Evolutionary conservation across 2,329 filamentous ascomycete species (phyloP), one percentile per base, ranked within the genome.

Genomic region (Diaporthe australafricana): DNA sequence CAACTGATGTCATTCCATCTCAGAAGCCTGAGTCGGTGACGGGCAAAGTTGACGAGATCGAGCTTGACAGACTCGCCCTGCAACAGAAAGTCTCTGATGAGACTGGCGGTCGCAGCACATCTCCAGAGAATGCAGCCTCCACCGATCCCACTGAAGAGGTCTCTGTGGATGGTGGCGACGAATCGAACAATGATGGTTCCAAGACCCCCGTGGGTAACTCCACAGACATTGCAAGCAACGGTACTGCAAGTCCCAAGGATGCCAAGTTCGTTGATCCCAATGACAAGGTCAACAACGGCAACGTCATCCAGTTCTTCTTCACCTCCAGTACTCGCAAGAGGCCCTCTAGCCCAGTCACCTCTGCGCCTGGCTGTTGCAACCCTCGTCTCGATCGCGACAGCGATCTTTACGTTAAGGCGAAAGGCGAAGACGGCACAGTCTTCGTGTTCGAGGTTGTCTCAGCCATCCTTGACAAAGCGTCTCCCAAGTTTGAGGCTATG

Each of bases 351-450:
- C 68, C 73, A 14, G 47, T 71, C n/a, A 12, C 52, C 7, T 22
- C 62, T 11, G 68, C 72, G 32, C 35, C 48, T 22, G 71, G 57
- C 47, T 68, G 50, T 35, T 53, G 66, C 38, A 73, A 53, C n/a
- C 50, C 72, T 6, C 66, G 66, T 7, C 53, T 74, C 27, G 52
- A 53, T 52, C 25, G 20, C 14, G 52, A 67, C 35, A 70, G 66
- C 40, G 73, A 74, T 35, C 68, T 74, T 17, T 74, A 70, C 57
- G 42, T 74, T 52, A 68, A 73, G 52, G 55, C 68, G n/a, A 68
- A 52, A 38, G 65, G 53, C 17, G 27, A 42, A 22, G 42, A 52
- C 25, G 73, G 71, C 14, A 65, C 47, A 17, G 14, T 32, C 32
- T 69, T 53, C n/a, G 55, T 73, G 4, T 73, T 74, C n/a, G 68